Evolutionary conservation across 495 filamentous ascomycete species (phyloP).

Genomic region (Aspergillus mulundensis): DNA sequence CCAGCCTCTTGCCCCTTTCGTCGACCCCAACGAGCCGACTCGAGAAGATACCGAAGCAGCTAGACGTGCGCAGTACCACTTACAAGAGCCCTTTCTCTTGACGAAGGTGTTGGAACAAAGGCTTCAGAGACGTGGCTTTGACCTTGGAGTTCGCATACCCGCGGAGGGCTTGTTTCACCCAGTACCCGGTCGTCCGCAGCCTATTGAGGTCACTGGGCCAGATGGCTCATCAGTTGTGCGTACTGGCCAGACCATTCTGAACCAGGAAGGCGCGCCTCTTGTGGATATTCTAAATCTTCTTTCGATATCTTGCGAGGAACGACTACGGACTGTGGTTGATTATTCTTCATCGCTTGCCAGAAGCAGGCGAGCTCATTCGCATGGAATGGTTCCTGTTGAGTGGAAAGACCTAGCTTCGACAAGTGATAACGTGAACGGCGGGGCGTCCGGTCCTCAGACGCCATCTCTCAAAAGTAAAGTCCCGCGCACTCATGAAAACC

Average conservation of each 20-base stretch:
- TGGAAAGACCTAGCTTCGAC: slow-evolving; percentile 63
- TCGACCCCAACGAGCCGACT: slow-evolving; percentile 39
- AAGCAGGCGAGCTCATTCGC: slow-evolving; percentile 63
- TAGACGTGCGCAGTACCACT: slow-evolving; percentile 48
- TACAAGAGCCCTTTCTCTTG: slow-evolving; percentile 57
- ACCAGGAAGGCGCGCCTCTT: slow-evolving; percentile 61
- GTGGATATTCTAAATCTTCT: slow-evolving; percentile 72
- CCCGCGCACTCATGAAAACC: not conserved
- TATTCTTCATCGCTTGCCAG: slow-evolving; percentile 62
- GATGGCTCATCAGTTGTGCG: slow-evolving; percentile 54
- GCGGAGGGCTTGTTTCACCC: slow-evolving; percentile 57
- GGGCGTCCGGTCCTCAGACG: slow-evolving; percentile 37
- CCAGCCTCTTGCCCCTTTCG: slow-evolving; percentile 31
- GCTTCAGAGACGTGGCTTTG: slow-evolving; percentile 45
- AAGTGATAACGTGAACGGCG: slow-evolving; percentile 28
- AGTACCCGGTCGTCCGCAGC: slow-evolving; percentile 43
- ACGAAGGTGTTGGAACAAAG: slow-evolving; percentile 45
- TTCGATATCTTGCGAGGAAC: slow-evolving; percentile 70
- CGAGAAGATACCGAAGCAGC: slow-evolving; percentile 42
- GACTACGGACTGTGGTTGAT: slow-evolving; percentile 62
- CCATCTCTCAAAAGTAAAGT: slow-evolving; percentile 60
- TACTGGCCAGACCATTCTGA: slow-evolving; percentile 56
- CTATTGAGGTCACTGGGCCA: slow-evolving; percentile 51
- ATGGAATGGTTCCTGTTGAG: slow-evolving; percentile 65
- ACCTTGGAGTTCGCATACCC: slow-evolving; percentile 60